Evolutionary conservation across 1,139 yeast genomes (phyloP), one percentile per base, ranked within the genome.

Genomic region (Yamadazyma sp.): DNA sequence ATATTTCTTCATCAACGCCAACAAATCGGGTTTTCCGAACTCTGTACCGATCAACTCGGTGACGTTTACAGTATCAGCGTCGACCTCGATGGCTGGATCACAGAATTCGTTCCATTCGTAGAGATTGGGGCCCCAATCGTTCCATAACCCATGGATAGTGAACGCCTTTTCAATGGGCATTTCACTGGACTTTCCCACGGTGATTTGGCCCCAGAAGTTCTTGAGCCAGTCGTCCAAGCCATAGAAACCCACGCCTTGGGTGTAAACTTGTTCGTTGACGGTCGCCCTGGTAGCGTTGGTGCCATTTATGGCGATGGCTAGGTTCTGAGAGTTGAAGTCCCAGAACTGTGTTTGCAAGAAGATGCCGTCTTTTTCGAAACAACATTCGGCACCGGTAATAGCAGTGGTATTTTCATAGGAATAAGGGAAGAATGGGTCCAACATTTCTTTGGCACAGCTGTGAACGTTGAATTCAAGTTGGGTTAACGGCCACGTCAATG

Each of bases 71-170:
- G 46, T 39, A 27, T 48, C 51, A 38, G 58, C 54, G 26, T 50
- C 44, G 36, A 67, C 53, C 46, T 62, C 69, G 42, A 62, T 55
- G 6, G 53, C 49, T 2, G 64, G 59, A 38, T 58, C 51, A 51
- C 74, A 69, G 49, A 53, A 58, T 44, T 54, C 61, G 31, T 58
- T 58, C 51, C 60, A 68, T 14, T 39, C 37, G 14, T 33, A 37
- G 18, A 34, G 29, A 14, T 31, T 27, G 10, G 59, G 50, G 7
- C 73, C 71, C 43, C 56, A 52, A 45, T 69, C 73, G 43, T 59
- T 59, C 74, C 73, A 69, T 39, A 68, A 59, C 0, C 74, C 74
- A 45, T 69, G 75, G 39, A 69, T 62, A 31, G 75, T 69, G 51
- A 69, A 68, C 2, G 59, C 50, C 24, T 53, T 43, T 12, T 50